Conservation (phyloP, 1,139 yeast genomes). For the Suhomyces wounanorum region DNA sequence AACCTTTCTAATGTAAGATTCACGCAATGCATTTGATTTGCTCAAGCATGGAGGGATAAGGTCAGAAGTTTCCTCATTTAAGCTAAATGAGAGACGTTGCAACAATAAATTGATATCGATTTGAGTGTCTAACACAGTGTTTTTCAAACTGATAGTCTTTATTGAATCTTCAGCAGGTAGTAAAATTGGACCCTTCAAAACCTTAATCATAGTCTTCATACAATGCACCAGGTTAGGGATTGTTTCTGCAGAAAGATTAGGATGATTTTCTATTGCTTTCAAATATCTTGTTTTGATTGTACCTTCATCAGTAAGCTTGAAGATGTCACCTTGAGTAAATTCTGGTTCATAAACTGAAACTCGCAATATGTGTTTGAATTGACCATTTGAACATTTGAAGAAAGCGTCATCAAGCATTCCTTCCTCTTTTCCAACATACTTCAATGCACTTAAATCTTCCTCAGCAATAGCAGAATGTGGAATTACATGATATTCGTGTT, state of each 20-base stretch:
- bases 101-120: slow-evolving; percentile 56
- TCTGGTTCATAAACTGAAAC: slow-evolving; percentile 37
- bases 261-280: slow-evolving; percentile 30
- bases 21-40: slow-evolving; percentile 34
- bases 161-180: slow-evolving; percentile 43
- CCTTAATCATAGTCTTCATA: slow-evolving; percentile 56
- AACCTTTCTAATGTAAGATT: slow-evolving; percentile 51
- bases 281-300: slow-evolving; percentile 34
- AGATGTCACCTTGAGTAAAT: slow-evolving; percentile 30
- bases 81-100: slow-evolving; percentile 46
- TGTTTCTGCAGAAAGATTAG: slow-evolving; percentile 31
- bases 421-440: slow-evolving; percentile 6
- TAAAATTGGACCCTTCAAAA: slow-evolving; percentile 61
- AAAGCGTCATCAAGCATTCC: slow-evolving; percentile 38
- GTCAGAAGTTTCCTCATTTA: slow-evolving; percentile 41
- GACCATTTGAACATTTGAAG: slow-evolving; percentile 30
- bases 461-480: slow-evolving; percentile 27
- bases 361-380: slow-evolving; percentile 33
- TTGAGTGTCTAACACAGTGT: slow-evolving; percentile 52
- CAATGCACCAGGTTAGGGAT: slow-evolving; percentile 57
- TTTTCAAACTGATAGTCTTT: slow-evolving; percentile 54
- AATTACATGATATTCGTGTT: slow-evolving; percentile 41
- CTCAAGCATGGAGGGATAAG: slow-evolving; percentile 60
- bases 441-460: slow-evolving; percentile 28
- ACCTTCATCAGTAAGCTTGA: slow-evolving; percentile 28